Evolutionary conservation across 495 filamentous ascomycete genomes (phyloP).

Genomic region (Parathielavia appendiculata): DNA sequence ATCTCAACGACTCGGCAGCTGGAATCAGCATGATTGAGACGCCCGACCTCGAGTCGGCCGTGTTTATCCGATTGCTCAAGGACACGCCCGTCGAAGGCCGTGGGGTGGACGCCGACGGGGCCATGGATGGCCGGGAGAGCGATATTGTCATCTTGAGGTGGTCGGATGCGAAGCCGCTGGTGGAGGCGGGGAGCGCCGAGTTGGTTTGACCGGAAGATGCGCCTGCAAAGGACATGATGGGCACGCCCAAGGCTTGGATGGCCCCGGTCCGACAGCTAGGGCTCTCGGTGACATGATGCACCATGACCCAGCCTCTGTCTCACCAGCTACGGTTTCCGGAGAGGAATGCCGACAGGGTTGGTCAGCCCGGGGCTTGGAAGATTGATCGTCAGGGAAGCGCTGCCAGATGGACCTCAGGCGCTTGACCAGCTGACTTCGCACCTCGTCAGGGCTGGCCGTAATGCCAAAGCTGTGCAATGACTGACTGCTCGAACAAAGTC

Average conservation of each 20-base stretch:
- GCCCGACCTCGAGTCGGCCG: slow-evolving; percentile 73
- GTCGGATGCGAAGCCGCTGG: slow-evolving; percentile 68
- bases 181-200: slow-evolving; percentile 72
- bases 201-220: slow-evolving; percentile 53
- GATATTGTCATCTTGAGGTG: slow-evolving; percentile 87
- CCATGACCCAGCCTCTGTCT: too few relatives aligned
- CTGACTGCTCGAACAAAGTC: too few relatives aligned
- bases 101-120: slow-evolving; percentile 54
- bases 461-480: too few relatives aligned
- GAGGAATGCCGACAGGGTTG: neutral
- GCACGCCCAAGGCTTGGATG: neutral
- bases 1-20: slow-evolving; percentile 83
- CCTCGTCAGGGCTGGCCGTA: too few relatives aligned
- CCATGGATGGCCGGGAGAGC: slow-evolving; percentile 62
- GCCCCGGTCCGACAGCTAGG: neutral
- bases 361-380: too few relatives aligned
- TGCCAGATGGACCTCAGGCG: too few relatives aligned
- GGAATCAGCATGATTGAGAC: slow-evolving; percentile 87
- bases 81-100: slow-evolving; percentile 51
- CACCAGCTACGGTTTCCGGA: neutral
- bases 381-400: too few relatives aligned
- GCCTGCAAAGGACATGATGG: neutral
- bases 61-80: slow-evolving; percentile 74
- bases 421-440: too few relatives aligned
- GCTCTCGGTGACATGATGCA: neutral